Percentiles rank a stretch among this genome's conserved stretches.
These are phyloP conservation scores for Boletus smithii DNA, from an alignment of 1,284 basidiomycete species.

Conservation along the genomic window DNA sequence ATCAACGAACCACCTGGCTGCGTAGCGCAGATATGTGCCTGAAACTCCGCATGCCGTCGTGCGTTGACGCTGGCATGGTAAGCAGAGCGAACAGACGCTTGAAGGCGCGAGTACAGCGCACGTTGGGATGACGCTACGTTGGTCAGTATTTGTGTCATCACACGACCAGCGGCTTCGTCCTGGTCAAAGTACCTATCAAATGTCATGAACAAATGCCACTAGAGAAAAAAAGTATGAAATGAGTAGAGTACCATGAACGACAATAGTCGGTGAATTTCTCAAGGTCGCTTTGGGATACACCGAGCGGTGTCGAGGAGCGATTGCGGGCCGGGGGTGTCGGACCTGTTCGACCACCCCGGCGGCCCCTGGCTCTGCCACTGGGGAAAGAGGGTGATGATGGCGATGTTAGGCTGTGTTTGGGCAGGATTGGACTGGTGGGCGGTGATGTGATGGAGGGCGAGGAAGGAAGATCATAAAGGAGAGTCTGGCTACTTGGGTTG, in stretches of 20 bases:
- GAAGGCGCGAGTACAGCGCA: slow-evolving; percentile 71
- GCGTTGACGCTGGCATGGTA: slow-evolving; percentile 71
- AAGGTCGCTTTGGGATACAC: slow-evolving; percentile 56
- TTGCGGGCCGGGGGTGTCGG: slow-evolving; percentile 52
- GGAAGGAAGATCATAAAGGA: slow-evolving; percentile 76
- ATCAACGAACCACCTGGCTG: slow-evolving; percentile 69
- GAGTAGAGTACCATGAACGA: slow-evolving; percentile 56
- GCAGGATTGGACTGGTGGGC: slow-evolving; percentile 44
- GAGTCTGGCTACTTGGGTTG: slow-evolving; percentile 41
- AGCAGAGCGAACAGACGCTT: slow-evolving; percentile 71
- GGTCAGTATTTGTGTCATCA: slow-evolving; percentile 74
- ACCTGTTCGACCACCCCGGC: slow-evolving; percentile 45
- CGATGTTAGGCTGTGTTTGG: slow-evolving; percentile 40
- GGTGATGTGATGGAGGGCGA: slow-evolving; percentile 47
- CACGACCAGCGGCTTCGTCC: slow-evolving; percentile 66
- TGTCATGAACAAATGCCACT: slow-evolving; percentile 3
- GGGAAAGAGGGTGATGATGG: slow-evolving; percentile 60
- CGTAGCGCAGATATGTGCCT: slow-evolving; percentile 68
- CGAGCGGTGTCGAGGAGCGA: slow-evolving; percentile 62
- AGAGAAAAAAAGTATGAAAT: neutral
- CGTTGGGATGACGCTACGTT: slow-evolving; percentile 74
- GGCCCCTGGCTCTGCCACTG: slow-evolving; percentile 38
- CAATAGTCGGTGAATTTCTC: slow-evolving; percentile 72
- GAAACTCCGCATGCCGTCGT: slow-evolving; percentile 70
- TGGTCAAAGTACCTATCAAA: slow-evolving; percentile 69